Evolutionary conservation across 2,329 filamentous ascomycete genomes (phyloP).

Genomic region (Verticillium tricorpus): DNA sequence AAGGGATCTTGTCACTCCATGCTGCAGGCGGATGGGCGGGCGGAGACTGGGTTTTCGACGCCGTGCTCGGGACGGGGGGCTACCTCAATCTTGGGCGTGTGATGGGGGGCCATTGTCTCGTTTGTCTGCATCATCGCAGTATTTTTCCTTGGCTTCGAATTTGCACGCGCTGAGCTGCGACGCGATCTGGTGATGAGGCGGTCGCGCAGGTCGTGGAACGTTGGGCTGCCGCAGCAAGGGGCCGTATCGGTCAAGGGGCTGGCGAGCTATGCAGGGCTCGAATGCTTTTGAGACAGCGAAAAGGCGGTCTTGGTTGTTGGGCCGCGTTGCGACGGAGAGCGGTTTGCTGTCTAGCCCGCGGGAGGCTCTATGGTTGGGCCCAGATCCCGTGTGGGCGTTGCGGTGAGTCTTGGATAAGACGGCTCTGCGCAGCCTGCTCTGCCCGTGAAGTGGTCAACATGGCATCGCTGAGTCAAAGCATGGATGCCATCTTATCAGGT

Average conservation of each 20-base stretch:
- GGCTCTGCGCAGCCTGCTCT: no score
- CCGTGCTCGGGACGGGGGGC: neutral
- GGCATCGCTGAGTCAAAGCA: no score
- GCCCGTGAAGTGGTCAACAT: no score
- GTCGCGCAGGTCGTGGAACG: neutral
- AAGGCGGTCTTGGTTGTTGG: no score
- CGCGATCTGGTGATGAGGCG: neutral
- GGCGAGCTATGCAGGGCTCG: neutral
- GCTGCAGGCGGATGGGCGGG: neutral
- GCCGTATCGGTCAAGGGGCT: neutral
- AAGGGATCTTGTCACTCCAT: neutral
- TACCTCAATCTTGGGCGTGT: conserved; percentile 3
- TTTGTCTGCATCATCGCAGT: conserved; percentile 12
- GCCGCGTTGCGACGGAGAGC: no score
- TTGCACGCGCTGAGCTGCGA: neutral
- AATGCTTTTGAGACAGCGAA: no score
- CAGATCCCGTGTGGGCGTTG: no score
- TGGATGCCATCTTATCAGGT: no score
- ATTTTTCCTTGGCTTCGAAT: conserved; percentile 4
- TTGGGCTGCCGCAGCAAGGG: neutral
- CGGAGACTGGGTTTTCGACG: neutral
- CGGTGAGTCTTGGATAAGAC: no score
- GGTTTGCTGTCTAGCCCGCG: no score
- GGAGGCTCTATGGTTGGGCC: no score
- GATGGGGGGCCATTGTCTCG: conserved; percentile 5